Percentiles rank a stretch among this genome's conserved stretches.
Evolutionary conservation across 2,329 filamentous ascomycete genomes (phyloP).

Genomic region (Diplodia sapinea): DNA sequence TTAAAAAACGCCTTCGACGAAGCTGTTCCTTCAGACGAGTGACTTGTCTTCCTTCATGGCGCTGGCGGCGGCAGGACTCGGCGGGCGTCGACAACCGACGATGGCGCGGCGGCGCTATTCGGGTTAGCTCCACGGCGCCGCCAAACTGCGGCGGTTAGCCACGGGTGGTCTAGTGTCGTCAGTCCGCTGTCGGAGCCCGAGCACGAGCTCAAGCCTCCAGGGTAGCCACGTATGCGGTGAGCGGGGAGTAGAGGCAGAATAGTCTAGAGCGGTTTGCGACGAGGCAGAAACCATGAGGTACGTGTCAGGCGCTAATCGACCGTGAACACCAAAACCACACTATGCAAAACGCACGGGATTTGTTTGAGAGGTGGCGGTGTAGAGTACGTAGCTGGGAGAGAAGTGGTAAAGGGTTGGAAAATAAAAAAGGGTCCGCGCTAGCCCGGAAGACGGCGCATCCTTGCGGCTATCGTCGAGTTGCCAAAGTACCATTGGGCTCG

Average conservation of each 20-base stretch:
- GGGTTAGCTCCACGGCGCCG: neutral
- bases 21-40: neutral
- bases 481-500: neutral
- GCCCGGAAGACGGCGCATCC: neutral
- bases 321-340: neutral
- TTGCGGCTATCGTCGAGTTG: neutral
- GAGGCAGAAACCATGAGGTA: neutral
- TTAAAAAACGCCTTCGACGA: neutral
- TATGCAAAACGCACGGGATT: neutral
- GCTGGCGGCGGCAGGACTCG: neutral
- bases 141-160: neutral
- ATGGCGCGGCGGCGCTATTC: neutral
- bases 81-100: neutral
- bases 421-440: slow-evolving; percentile 1
- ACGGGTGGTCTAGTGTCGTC: neutral
- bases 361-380: neutral
- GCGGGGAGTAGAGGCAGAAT: neutral
- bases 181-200: neutral
- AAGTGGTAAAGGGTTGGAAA: neutral
- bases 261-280: neutral
- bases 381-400: neutral
- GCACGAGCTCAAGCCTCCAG: neutral
- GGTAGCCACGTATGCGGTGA: neutral
- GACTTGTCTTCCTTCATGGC: neutral
- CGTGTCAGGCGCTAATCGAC: neutral